Percentiles rank a stretch among this genome's conserved stretches.
phyloP scores from a whole-genome alignment of 169 alveolate genomes.

The Neospora caninum region DNA sequence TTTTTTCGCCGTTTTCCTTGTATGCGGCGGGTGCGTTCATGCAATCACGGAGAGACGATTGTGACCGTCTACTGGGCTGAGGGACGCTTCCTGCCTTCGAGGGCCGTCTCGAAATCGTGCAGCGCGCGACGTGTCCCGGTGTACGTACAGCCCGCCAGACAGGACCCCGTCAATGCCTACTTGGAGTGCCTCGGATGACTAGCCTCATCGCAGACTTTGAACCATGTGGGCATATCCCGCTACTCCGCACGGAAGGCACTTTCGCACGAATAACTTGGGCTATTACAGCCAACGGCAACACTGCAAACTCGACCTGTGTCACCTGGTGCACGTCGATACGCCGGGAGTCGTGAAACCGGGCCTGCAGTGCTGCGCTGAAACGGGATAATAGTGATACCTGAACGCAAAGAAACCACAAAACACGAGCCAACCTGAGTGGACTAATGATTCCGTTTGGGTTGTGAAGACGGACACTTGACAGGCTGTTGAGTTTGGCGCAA shows the following conservation, averaged over 20 bases:
- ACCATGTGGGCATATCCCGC: not conserved
- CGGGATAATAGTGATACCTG: not conserved
- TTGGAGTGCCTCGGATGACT: not conserved
- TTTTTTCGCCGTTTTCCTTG: not conserved
- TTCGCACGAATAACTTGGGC: not conserved
- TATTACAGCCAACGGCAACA: not conserved
- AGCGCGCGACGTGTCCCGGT: slow-evolving; percentile 8
- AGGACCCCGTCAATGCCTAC: not conserved
- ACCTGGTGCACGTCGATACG: not conserved
- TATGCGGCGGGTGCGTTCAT: not conserved
- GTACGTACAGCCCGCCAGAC: not conserved
- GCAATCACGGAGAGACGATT: not conserved
- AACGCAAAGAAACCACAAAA: not conserved
- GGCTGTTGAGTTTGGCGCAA: no score
- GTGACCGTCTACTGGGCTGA: not conserved
- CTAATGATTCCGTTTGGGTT: no score
- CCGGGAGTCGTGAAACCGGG: not conserved
- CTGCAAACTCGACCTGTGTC: not conserved
- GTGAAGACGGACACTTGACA: no score
- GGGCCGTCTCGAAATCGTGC: not conserved
- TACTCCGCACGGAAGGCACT: not conserved
- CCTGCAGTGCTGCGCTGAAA: not conserved
- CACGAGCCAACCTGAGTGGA: no score
- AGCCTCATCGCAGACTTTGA: not conserved
- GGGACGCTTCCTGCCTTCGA: not conserved